Percentiles rank a stretch among this genome's conserved stretches.
phyloP scores from a whole-genome alignment of 352 stramenopile genomes.

The Phytophthora capsici region DNA sequence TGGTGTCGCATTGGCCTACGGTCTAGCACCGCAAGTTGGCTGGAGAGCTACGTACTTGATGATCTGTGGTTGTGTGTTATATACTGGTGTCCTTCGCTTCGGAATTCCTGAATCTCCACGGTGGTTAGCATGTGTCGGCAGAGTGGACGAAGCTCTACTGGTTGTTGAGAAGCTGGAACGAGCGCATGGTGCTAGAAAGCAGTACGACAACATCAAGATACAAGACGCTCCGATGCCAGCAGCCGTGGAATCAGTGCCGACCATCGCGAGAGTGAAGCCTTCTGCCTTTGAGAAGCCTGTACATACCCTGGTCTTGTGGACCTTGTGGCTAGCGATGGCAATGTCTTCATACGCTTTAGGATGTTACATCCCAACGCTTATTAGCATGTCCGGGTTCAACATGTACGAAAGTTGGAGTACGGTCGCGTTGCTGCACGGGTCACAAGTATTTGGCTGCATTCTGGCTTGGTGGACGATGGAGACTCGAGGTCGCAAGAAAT shows the following conservation, averaged over 20 bases:
- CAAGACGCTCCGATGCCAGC: constrained; percentile 11
- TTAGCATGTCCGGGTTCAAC: constrained; percentile 44
- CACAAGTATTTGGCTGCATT: constrained; percentile 27
- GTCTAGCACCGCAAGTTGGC: constrained; percentile 28
- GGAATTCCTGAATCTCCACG: constrained; percentile 41
- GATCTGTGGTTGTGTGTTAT: constrained; percentile 27
- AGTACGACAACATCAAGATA: constrained; percentile 21
- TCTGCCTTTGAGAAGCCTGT: constrained; percentile 5
- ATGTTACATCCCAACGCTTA: constrained; percentile 37
- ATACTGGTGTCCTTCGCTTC: constrained; percentile 26
- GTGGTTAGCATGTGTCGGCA: constrained; percentile 37
- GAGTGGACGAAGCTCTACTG: constrained; percentile 20
- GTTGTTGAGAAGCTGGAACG: constrained; percentile 40
- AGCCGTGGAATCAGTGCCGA: not conserved
- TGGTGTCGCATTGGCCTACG: constrained; percentile 30
- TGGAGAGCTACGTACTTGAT: constrained; percentile 39
- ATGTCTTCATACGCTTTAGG: constrained; percentile 45
- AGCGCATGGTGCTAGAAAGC: constrained; percentile 4
- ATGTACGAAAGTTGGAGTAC: constrained; percentile 41
- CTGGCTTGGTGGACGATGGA: constrained; percentile 25
- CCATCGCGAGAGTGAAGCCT: not conserved
- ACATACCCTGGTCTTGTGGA: constrained; percentile 38
- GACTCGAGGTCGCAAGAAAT: constrained; percentile 25
- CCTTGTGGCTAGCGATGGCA: constrained; percentile 39
- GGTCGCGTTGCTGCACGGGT: constrained; percentile 22